phyloP scores from a whole-genome alignment of 805 yeast genomes.

The Kurtzmaniella cleridarum region DNA sequence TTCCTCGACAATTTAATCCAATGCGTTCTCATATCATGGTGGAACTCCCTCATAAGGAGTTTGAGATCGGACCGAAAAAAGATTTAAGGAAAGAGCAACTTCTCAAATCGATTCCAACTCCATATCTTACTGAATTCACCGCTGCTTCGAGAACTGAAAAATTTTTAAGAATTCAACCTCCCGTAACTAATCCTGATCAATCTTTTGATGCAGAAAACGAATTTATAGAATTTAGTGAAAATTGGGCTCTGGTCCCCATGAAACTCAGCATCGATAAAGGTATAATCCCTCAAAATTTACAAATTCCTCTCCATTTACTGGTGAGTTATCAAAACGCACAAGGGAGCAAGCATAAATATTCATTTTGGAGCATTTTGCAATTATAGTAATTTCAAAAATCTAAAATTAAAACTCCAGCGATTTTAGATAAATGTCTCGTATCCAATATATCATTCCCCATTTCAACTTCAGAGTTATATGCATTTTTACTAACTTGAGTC shows the following conservation, averaged over 20 bases:
- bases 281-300: slow-evolving; percentile 4
- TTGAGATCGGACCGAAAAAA: slow-evolving; percentile 10
- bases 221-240: slow-evolving; percentile 16
- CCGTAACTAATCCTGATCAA: slow-evolving; percentile 11
- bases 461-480: slow-evolving; percentile 8
- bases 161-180: slow-evolving; percentile 16
- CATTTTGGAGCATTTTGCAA: background rate
- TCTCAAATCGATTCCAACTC: slow-evolving; percentile 31
- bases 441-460: slow-evolving; percentile 36
- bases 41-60: slow-evolving; percentile 10
- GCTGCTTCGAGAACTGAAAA: slow-evolving; percentile 26
- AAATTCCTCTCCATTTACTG: slow-evolving; percentile 26
- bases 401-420: slow-evolving; percentile 52
- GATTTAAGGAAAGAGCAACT: slow-evolving; percentile 13
- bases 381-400: slow-evolving; percentile 37
- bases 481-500: slow-evolving; percentile 13
- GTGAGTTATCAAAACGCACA: slow-evolving; percentile 4
- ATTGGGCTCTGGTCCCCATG: slow-evolving; percentile 34
- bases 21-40: slow-evolving; percentile 1
- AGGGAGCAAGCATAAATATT: background rate
- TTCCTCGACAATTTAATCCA: slow-evolving; percentile 10
- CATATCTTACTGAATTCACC: slow-evolving; percentile 23
- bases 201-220: slow-evolving; percentile 7
- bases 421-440: slow-evolving; percentile 47
- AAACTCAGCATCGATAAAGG: slow-evolving; percentile 6